Base-by-base conservation (phyloP, 2,329 filamentous ascomycete species). In the Colletotrichum sp. region DNA sequence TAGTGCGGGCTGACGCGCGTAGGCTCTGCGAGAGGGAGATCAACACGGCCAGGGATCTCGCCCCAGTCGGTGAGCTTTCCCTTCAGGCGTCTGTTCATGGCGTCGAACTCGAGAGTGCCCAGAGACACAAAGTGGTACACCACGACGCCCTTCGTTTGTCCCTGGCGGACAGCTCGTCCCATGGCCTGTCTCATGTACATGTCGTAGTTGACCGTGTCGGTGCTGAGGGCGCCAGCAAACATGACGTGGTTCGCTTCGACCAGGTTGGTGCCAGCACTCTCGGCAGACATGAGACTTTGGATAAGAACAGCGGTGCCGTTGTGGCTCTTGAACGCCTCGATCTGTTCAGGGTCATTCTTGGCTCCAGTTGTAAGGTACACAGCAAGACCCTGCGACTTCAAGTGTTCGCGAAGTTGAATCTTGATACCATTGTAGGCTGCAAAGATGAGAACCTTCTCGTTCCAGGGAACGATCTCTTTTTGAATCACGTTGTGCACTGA, bases 221-320 rank as follows among this genome's bases (percentile, higher is more conserved):
- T 74, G 24, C 79, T 81, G 16, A 82, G 79, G 0, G 85, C 83
- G 7, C 79, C 82, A 0, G 82, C 79, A 66, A 87, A 86, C 55
- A 87, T 80, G 63, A 87, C 78, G 67, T 86, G 85, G 69, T 84
- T 86, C 1, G 85, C 85, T 27, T 81, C 78, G 13, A 82, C 82
- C 15, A 86, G 77, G 72, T 87, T 87, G 29, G 81, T 82, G 0
- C 86, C 86, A 0, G 86, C 83, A 4, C 84, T 82, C 34, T 84
- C 81, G 6, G 80, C 78, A 11, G 80, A 81, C 76, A 82, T 83
- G 38, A 86, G 80, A 36, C 81, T 81, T 65, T 86, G 79, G 6
- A 87, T 74, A 21, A 85, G 78, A 3, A 86, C 79, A 43, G 69
- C 79, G 61, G 18, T 78, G 18, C 72, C 73, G 3, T 62, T 18